Conservation (phyloP, 1,284 basidiomycete genomes). For the Tremellales sp. region DNA sequence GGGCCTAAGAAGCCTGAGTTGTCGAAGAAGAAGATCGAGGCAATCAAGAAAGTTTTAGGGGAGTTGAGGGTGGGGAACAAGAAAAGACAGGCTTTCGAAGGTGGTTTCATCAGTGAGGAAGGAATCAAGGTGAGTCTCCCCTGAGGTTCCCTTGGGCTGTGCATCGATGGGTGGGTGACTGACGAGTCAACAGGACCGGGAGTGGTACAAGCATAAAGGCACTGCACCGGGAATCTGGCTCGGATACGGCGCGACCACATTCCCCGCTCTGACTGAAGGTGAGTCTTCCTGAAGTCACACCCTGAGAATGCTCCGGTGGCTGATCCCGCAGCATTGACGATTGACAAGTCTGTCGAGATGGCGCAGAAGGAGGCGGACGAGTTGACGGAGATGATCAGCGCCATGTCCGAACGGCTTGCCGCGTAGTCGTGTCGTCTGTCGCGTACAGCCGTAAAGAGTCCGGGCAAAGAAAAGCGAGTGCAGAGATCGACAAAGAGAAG, state of each 20-base stretch:
- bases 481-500: no score
- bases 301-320: neutral
- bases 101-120: conserved; percentile 72
- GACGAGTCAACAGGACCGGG: conserved; percentile 66
- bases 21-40: conserved; percentile 29
- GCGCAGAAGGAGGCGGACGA: conserved; percentile 65
- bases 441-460: no score
- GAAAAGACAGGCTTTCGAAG: conserved; percentile 71
- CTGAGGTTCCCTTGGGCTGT: conserved; percentile 1
- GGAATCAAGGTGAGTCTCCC: conserved; percentile 57
- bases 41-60: conserved; percentile 60
- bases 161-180: no score
- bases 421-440: no score
- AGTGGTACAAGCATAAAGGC: conserved; percentile 81
- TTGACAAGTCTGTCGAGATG: conserved; percentile 61
- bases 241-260: conserved; percentile 67
- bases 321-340: conserved; percentile 55
- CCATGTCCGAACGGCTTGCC: conserved; percentile 53
- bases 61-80: conserved; percentile 65
- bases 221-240: conserved; percentile 88
- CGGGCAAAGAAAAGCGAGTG: no score
- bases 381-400: conserved; percentile 57
- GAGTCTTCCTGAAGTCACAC: neutral
- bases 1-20: conserved; percentile 52
- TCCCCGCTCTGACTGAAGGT: conserved; percentile 73